Conservation (phyloP, 805 yeast species). For the Suhomyces sp. region DNA sequence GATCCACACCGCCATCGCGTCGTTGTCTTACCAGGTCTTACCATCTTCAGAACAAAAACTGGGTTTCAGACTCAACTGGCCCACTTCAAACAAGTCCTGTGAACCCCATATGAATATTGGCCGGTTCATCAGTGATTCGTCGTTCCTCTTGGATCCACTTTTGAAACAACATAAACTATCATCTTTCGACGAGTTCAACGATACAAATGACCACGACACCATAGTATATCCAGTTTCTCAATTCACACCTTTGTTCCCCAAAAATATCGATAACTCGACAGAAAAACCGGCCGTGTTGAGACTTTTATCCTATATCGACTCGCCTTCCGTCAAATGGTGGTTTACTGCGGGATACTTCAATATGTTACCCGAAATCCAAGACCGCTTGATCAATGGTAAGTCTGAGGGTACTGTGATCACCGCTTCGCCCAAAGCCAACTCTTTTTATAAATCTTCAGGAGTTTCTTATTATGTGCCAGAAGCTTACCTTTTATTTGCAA, state of each 20-base stretch:
- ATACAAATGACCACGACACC: slow-evolving; percentile 48
- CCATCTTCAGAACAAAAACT: slow-evolving; percentile 42
- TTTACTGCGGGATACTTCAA: slow-evolving; percentile 97
- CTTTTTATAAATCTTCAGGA: slow-evolving; percentile 84
- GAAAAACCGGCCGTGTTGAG: slow-evolving; percentile 72
- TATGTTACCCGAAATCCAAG: slow-evolving; percentile 72
- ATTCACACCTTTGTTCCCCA: slow-evolving; percentile 73
- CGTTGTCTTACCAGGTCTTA: slow-evolving; percentile 64
- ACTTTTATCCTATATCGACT: slow-evolving; percentile 55
- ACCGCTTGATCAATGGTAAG: slow-evolving; percentile 52
- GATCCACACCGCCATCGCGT: slow-evolving; percentile 67
- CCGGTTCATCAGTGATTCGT: slow-evolving; percentile 55
- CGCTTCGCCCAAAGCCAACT: slow-evolving; percentile 92
- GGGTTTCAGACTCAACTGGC: slow-evolving; percentile 71
- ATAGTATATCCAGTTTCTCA: slow-evolving; percentile 89
- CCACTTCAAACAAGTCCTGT: slow-evolving; percentile 58
- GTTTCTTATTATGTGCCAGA: slow-evolving; percentile 79
- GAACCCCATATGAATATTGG: slow-evolving; percentile 62
- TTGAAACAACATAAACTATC: slow-evolving; percentile 44
- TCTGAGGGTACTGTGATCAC: slow-evolving; percentile 76
- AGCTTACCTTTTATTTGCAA: slow-evolving; percentile 79
- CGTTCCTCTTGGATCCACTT: slow-evolving; percentile 56
- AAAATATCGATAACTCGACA: slow-evolving; percentile 64
- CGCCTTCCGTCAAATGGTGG: slow-evolving; percentile 65
- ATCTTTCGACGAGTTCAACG: slow-evolving; percentile 32